Base-by-base conservation (phyloP, 495 filamentous ascomycete genomes). In the Bombardia bombarda region DNA sequence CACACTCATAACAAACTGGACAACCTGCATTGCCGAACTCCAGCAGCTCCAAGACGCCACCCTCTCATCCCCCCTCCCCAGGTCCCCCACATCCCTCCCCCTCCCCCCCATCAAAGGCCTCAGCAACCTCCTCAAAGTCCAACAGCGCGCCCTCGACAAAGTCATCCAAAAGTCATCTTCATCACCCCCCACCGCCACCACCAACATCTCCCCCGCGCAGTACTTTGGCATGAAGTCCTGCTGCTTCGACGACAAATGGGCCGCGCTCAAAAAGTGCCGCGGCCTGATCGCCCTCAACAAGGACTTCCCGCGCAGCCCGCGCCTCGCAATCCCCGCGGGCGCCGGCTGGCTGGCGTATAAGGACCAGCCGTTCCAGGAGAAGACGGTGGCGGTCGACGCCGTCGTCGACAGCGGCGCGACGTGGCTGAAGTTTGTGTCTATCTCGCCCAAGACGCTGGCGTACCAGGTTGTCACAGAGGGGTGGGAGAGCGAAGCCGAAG, bases 371-470 rank as follows among this genome's bases (percentile, higher is more conserved):
- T 49, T 58, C n/a, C 59, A 48, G 23, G 57, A 62, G 22, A 43
- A 43, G 33, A 40, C 49, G 9, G 50, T 63, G 1, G 28, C 34
- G 2, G 41, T 61, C 1, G 57, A 61, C 32, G 60, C 55, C 4
- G 58, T 61, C 2, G 56, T 63, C 2, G 53, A 63, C 17, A 53
- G 45, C 45, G 60, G 60, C 10, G 51, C 49, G 2, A 59, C 55
- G 3, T 63, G 60, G 60, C 37, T 63, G 20, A 63, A 61, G 47
- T 57, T 63, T 30, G 26, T 61, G 5, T 51, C 52, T 28, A 57
- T 58, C 24, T 43, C 55, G 1, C 42, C 51, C 7, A 54, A 39
- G 40, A 52, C 48, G 1, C 47, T 63, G 13, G 50, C 50, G 22
- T 58, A 57, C 34, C 60, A 63, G 40, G 50, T 62, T 17, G 42